These are phyloP conservation scores for Candida maesae DNA, from an alignment of 805 yeast species.

Conservation along the genomic window DNA sequence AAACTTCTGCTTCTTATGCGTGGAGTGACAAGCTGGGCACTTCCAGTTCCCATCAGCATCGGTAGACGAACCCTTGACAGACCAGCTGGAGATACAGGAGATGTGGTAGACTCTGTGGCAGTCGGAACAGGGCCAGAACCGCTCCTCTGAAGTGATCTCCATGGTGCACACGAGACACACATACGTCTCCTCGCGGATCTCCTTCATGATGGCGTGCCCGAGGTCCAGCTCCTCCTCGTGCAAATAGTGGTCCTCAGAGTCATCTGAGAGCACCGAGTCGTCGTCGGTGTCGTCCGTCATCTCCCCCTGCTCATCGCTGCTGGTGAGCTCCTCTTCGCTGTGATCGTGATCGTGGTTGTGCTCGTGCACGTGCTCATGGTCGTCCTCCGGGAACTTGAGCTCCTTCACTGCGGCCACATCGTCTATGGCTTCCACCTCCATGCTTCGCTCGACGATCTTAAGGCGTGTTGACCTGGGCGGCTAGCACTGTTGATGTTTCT, in stretches of 20 bases:
- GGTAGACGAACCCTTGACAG: slow-evolving; percentile 66
- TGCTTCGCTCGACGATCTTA: too few relatives aligned
- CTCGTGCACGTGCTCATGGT: too few relatives aligned
- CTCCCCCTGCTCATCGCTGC: neutral
- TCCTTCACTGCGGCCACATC: neutral
- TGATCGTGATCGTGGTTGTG: too few relatives aligned
- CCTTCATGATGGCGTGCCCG: slow-evolving; percentile 41
- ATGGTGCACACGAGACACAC: slow-evolving; percentile 86
- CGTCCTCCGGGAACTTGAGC: too few relatives aligned
- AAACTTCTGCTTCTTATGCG: slow-evolving; percentile 44
- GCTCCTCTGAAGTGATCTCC: slow-evolving; percentile 62
- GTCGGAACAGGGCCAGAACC: slow-evolving; percentile 72
- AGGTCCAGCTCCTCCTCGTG: slow-evolving; percentile 27
- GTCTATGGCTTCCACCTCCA: too few relatives aligned
- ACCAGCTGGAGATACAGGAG: slow-evolving; percentile 86
- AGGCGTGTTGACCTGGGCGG: too few relatives aligned
- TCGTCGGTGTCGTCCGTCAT: slow-evolving; percentile 2
- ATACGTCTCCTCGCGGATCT: slow-evolving; percentile 66
- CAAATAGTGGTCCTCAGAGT: slow-evolving; percentile 17
- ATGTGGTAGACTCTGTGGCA: slow-evolving; percentile 86
- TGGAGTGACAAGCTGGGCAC: slow-evolving; percentile 77
- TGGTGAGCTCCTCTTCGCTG: neutral
- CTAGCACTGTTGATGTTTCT: too few relatives aligned
- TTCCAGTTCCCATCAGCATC: slow-evolving; percentile 64
- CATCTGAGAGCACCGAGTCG: slow-evolving; percentile 4